phyloP scores from a whole-genome alignment of 441 rosid genomes.

The Metrosideros polymorpha region DNA sequence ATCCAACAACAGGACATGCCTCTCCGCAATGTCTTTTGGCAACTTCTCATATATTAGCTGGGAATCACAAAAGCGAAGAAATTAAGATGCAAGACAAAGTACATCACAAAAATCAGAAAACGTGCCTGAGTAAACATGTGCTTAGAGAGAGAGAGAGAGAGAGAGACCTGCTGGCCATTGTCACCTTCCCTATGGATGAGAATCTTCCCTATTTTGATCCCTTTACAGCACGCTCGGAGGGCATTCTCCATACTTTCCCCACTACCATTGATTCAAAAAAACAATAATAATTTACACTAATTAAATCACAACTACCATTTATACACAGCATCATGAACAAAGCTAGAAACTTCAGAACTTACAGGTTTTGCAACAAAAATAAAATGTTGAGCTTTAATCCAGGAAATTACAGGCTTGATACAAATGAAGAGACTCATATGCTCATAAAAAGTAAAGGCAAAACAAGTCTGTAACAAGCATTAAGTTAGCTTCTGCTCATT shows the following conservation, averaged over 20 bases:
- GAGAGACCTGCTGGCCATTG: constrained; percentile 83
- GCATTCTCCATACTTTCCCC: constrained; percentile 99
- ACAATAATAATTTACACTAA: neutral
- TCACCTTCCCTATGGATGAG: constrained; percentile 97
- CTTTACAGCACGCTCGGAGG: constrained; percentile 92
- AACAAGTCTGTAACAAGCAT: neutral
- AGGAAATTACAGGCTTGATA: neutral
- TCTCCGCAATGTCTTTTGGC: constrained; percentile 83
- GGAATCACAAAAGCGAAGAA: constrained; percentile 4
- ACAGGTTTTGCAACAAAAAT: neutral
- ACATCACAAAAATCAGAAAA: constrained; percentile 6
- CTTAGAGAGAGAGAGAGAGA: neutral
- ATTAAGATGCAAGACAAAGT: neutral
- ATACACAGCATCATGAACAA: neutral
- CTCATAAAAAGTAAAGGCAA: neutral
- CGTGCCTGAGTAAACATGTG: neutral
- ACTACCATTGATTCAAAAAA: constrained; percentile 24
- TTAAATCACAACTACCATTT: neutral
- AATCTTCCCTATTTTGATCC: constrained; percentile 95
- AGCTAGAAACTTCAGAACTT: neutral
- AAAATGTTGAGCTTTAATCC: neutral
- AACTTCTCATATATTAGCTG: constrained; percentile 95
- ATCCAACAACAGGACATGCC: constrained; percentile 88
- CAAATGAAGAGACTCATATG: neutral
- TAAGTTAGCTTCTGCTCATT: neutral